Evolutionary conservation across 768 basidiomycete genomes (phyloP), one percentile per base, ranked within the genome.

Genomic region (Hemileccinum impolitum): DNA sequence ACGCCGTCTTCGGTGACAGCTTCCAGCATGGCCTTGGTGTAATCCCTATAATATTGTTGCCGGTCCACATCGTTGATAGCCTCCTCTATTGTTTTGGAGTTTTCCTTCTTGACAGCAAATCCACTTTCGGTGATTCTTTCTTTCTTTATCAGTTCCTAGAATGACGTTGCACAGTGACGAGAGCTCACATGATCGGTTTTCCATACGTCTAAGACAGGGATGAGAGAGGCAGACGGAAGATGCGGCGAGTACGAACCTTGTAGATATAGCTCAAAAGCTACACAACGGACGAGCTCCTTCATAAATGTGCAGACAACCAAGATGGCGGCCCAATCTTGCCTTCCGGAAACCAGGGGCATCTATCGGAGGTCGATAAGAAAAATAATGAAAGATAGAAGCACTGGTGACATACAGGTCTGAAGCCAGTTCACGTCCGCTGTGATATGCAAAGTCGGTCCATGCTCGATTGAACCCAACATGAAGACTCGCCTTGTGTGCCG

Each of bases 51-150:
- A 66, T 87, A 89, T 54, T 81, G 73, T 47, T 84, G 75, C 32
- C 86, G 81, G 58, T 81, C 84, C 14, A 63, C 67, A 58, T 88
- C 85, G 21, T 78, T 66, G 23, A 85, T 54, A 11, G 80, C 83
- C 49, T 81, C 69, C 48, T 80, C 78, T 11, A 79, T 54, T 2
- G 83, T 69, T 68, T 78, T 72, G 38, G 62, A 63, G 60, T 73
- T 76, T 64, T 87, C 86, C 49, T 78, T 74, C 63, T 84, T 85
- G 44, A 86, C 84, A 8, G 85, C 78, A 58, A 87, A 88, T 0
- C 85, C 86, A 57, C 87, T 89, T 67, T 87, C 84, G 3, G 85
- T 87, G 14, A 86, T 80, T 56, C 83, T 85, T 35, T 56, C 83
- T 85, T 35, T 43, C 37, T 17, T 12, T 12, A 19, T 59, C 23